These are phyloP conservation scores for Trapa incisa DNA, from an alignment of 345 rosid genomes.

Conservation along the genomic window DNA sequence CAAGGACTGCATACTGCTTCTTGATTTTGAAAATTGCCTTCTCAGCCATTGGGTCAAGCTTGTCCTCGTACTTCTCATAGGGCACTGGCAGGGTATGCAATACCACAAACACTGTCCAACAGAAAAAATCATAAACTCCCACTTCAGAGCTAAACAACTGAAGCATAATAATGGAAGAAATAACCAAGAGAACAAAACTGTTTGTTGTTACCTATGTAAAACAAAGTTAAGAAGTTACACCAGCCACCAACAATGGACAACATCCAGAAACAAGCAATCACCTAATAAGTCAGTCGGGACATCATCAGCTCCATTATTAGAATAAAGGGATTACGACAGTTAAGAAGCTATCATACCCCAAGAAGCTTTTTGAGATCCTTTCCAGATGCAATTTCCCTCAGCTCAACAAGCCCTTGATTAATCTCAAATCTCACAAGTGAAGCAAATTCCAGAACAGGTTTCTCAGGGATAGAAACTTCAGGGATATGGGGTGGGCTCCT, in stretches of 20 bases:
- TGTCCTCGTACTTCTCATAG: constrained; percentile 39
- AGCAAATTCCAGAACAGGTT: constrained; percentile 28
- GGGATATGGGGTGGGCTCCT: constrained; percentile 39
- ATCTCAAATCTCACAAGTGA: constrained; percentile 25
- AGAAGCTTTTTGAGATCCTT: constrained; percentile 40
- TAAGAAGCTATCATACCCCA: constrained; percentile 14
- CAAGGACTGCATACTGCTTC: constrained; percentile 28
- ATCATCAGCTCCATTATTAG: neutral
- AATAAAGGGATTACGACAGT: neutral
- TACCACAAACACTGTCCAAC: constrained; percentile 23
- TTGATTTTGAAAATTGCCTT: constrained; percentile 31
- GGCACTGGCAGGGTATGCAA: constrained; percentile 29
- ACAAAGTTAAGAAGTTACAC: constrained; percentile 41
- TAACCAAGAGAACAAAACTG: neutral
- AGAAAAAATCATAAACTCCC: too few species aligned
- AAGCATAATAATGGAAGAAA: neutral
- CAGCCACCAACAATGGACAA: constrained; percentile 30
- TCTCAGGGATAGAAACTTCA: constrained; percentile 28
- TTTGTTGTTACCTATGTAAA: constrained; percentile 23
- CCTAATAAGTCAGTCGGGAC: constrained; percentile 11
- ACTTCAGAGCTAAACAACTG: neutral
- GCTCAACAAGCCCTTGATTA: constrained; percentile 17
- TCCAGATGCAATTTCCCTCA: constrained; percentile 38
- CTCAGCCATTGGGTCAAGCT: constrained; percentile 38
- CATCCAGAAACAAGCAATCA: constrained; percentile 32